These are phyloP conservation scores for Hypoxylon crocopeplum DNA, from an alignment of 495 filamentous ascomycete genomes.

Conservation along the genomic window DNA sequence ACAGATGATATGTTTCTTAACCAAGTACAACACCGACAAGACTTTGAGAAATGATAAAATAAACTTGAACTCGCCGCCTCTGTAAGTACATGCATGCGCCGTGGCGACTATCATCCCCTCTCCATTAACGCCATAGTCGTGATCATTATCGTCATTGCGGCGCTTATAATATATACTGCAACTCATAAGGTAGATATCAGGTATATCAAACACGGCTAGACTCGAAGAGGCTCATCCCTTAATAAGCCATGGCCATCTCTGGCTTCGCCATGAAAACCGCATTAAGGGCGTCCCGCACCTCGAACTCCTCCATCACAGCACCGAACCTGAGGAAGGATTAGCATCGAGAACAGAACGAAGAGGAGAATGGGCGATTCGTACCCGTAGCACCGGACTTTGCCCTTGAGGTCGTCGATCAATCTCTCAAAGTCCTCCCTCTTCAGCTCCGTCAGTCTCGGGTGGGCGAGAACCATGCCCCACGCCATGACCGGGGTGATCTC, in stretches of 20 bases:
- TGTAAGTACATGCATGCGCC: neutral
- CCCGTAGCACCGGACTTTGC: slow-evolving; percentile 92
- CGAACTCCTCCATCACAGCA: slow-evolving; percentile 88
- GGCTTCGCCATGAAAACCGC: slow-evolving; percentile 70
- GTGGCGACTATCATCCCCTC: neutral
- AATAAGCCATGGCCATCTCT: slow-evolving; percentile 52
- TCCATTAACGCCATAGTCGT: slow-evolving; percentile 1
- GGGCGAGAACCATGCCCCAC: slow-evolving; percentile 78
- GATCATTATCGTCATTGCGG: slow-evolving; percentile 2
- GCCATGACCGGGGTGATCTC: slow-evolving; percentile 99
- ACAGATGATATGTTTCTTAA: too few species aligned
- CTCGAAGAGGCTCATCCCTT: neutral
- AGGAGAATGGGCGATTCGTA: slow-evolving; percentile 58
- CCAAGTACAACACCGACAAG: too few species aligned
- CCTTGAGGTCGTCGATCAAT: slow-evolving; percentile 73
- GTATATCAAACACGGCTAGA: neutral
- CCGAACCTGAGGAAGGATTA: slow-evolving; percentile 67
- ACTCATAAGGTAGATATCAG: neutral
- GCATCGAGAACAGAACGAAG: slow-evolving; percentile 1
- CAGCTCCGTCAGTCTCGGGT: slow-evolving; percentile 71
- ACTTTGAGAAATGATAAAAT: too few species aligned
- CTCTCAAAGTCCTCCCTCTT: slow-evolving; percentile 71
- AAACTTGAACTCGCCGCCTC: too few species aligned
- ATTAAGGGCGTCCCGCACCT: slow-evolving; percentile 84
- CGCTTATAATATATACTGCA: neutral